Percentiles rank a stretch among this genome's conserved stretches.
Evolutionary conservation across 2,329 filamentous ascomycete genomes (phyloP).

Genomic region (Stagonosporopsis cucurbitacearum): DNA sequence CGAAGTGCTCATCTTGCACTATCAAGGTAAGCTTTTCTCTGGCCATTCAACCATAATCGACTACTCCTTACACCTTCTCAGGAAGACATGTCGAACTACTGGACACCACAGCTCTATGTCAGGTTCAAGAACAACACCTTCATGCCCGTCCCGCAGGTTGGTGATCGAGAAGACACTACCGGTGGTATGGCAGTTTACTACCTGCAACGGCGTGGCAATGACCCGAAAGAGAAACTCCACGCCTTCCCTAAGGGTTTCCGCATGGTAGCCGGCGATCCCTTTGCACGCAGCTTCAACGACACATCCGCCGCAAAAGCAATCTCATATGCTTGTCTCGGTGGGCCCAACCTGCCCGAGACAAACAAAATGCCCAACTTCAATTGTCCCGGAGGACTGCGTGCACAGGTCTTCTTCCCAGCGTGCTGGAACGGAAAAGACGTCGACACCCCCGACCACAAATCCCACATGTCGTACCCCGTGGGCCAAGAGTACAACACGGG

Average conservation of each 20-base stretch:
- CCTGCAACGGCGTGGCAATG: constrained; percentile 59
- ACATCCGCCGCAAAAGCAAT: constrained; percentile 57
- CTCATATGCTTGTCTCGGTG: constrained; percentile 62
- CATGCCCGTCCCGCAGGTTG: constrained; percentile 66
- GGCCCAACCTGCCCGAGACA: constrained; percentile 42
- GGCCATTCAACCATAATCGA: too few relatives aligned
- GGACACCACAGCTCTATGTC: constrained; percentile 76
- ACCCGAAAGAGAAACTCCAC: constrained; percentile 65
- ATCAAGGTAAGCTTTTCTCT: constrained; percentile 58
- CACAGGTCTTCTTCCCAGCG: constrained; percentile 74
- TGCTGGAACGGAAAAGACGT: constrained; percentile 71
- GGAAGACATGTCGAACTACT: constrained; percentile 68
- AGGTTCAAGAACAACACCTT: constrained; percentile 54
- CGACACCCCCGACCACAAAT: constrained; percentile 66
- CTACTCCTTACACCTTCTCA: constrained; percentile 5
- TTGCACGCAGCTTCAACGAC: constrained; percentile 61
- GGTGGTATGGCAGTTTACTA: constrained; percentile 79
- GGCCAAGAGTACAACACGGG: constrained; percentile 55
- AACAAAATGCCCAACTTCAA: constrained; percentile 73
- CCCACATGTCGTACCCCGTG: constrained; percentile 67
- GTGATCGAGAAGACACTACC: constrained; percentile 52
- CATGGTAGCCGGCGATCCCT: constrained; percentile 73
- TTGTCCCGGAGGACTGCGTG: constrained; percentile 66
- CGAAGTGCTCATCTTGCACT: constrained; percentile 70
- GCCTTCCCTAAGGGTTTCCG: constrained; percentile 74